Percentiles rank a stretch among this genome's conserved stretches.
phyloP scores from a whole-genome alignment of 2,329 filamentous ascomycete species.

The Xylariaceae sp. region DNA sequence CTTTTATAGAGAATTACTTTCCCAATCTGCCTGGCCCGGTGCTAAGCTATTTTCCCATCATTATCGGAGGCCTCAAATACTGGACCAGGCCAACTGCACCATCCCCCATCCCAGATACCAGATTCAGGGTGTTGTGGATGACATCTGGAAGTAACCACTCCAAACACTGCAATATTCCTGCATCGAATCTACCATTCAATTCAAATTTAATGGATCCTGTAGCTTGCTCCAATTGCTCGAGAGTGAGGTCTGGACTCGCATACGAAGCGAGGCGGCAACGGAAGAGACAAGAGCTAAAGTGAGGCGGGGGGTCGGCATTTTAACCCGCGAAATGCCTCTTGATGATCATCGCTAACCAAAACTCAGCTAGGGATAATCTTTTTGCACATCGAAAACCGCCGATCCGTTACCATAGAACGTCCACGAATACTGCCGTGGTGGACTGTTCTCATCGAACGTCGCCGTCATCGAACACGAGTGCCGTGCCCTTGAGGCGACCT shows the following conservation, averaged over 20 bases:
- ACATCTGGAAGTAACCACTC: conserved; percentile 17
- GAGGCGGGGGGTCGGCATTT: background rate
- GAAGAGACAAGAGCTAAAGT: conserved; percentile 1
- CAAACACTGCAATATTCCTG: conserved; percentile 24
- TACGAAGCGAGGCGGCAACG: conserved; percentile 41
- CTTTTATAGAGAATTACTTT: no score
- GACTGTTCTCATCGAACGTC: conserved; percentile 34
- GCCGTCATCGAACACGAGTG: conserved; percentile 22
- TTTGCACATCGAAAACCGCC: conserved; percentile 43
- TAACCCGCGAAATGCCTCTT: no score
- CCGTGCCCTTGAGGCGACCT: conserved; percentile 25
- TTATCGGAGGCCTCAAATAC: no score
- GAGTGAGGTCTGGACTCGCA: conserved; percentile 42
- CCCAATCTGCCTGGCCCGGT: no score
- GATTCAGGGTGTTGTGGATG: conserved; percentile 23
- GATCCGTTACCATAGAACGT: conserved; percentile 38
- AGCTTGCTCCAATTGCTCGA: conserved; percentile 43
- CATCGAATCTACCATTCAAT: conserved; percentile 19
- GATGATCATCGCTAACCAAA: background rate
- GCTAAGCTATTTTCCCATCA: no score
- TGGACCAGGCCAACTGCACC: no score
- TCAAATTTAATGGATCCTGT: conserved; percentile 19
- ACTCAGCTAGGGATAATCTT: no score
- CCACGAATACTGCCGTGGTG: conserved; percentile 42
- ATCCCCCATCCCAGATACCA: conserved; percentile 22